phyloP scores from a whole-genome alignment of 2,329 filamentous ascomycete species.

The Ceratocystis ficicola region DNA sequence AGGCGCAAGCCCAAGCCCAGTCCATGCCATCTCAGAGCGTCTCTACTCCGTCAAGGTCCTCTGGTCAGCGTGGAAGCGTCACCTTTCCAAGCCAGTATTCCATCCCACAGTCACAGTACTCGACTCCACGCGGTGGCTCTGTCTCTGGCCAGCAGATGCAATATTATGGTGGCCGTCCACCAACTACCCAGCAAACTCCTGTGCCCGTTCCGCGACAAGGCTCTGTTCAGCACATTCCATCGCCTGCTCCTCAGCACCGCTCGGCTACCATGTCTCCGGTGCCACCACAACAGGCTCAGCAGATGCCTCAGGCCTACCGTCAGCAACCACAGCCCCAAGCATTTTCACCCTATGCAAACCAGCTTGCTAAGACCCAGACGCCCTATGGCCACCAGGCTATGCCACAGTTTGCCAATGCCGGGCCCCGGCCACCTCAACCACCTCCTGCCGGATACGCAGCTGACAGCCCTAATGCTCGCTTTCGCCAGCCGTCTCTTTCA shows the following conservation, averaged over 20 bases:
- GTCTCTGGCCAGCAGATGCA: slow-evolving; percentile 15
- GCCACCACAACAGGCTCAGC: slow-evolving; percentile 24
- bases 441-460: slow-evolving; percentile 29
- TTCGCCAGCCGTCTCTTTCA: slow-evolving; percentile 27
- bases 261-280: slow-evolving; percentile 28
- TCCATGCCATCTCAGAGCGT: neutral
- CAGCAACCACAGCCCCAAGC: slow-evolving; percentile 16
- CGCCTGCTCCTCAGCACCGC: slow-evolving; percentile 20
- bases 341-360: slow-evolving; percentile 41
- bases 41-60: slow-evolving; percentile 12
- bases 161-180: slow-evolving; percentile 19
- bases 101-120: slow-evolving; percentile 11
- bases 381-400: slow-evolving; percentile 42
- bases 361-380: slow-evolving; percentile 41
- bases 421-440: slow-evolving; percentile 10
- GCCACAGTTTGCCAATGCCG: slow-evolving; percentile 33
- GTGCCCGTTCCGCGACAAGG: slow-evolving; percentile 21
- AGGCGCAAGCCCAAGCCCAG: slow-evolving; percentile 15
- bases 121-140: slow-evolving; percentile 13
- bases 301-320: slow-evolving; percentile 30
- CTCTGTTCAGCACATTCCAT: slow-evolving; percentile 20
- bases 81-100: slow-evolving; percentile 35
- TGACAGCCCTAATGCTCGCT: slow-evolving; percentile 35
- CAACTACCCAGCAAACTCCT: slow-evolving; percentile 18
- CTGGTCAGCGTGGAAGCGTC: slow-evolving; percentile 26